Percentiles rank a stretch among this genome's conserved stretches.
These are phyloP conservation scores for Barbarea vulgaris DNA, from an alignment of 345 rosid genomes.

Conservation along the genomic window DNA sequence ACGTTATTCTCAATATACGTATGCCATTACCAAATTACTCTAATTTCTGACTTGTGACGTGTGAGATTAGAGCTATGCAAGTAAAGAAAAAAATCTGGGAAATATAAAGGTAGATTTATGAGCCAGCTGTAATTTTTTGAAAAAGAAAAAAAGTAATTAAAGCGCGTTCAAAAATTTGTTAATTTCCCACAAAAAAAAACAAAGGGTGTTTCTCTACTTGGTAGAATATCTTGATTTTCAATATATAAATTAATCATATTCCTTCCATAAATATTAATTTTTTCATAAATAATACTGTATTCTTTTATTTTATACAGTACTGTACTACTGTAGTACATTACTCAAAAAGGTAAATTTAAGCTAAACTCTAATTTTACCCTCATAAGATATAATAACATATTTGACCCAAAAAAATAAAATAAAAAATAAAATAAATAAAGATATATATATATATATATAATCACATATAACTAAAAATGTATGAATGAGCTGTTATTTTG, in stretches of 20 bases:
- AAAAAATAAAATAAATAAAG: too few species aligned
- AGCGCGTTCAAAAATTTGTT: background rate
- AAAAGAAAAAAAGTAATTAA: slow-evolving; percentile 14
- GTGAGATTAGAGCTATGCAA: background rate
- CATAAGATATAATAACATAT: background rate
- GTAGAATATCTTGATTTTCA: background rate
- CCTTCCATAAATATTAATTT: background rate
- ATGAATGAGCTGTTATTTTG: background rate
- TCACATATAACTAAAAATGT: background rate
- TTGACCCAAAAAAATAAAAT: too few species aligned
- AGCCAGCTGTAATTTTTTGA: slow-evolving; percentile 4
- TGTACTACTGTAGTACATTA: background rate
- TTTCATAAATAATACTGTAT: background rate
- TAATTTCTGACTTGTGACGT: background rate
- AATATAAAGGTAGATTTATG: slow-evolving; percentile 9
- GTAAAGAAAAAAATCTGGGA: slow-evolving; percentile 15
- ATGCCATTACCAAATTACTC: slow-evolving; percentile 19
- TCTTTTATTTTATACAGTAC: background rate
- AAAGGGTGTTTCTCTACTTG: background rate
- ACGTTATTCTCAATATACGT: slow-evolving; percentile 39
- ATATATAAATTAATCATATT: background rate
- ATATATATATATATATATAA: too few species aligned
- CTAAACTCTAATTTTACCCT: background rate
- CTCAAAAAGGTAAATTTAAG: background rate
- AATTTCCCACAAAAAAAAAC: background rate